Conservation (phyloP, 495 filamentous ascomycete species). For the Cercophora sp. region DNA sequence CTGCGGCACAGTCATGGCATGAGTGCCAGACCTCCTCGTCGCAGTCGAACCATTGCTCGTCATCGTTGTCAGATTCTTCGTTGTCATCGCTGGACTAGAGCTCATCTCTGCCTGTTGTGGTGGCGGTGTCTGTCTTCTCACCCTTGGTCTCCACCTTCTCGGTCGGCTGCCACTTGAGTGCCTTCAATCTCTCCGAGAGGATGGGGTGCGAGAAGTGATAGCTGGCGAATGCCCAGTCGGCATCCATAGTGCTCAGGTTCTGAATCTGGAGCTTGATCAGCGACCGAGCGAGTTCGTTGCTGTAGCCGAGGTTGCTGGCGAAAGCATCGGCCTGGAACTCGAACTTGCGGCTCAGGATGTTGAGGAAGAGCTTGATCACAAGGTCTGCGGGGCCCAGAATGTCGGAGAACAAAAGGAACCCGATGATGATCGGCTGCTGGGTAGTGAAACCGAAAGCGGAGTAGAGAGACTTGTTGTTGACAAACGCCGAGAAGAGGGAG, state of each 20-base stretch:
- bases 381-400: constrained; percentile 88
- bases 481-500: constrained; percentile 90
- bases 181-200: constrained; percentile 85
- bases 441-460: constrained; percentile 83
- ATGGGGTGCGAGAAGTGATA: constrained; percentile 99
- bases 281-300: constrained; percentile 74
- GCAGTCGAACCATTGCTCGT: no score
- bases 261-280: constrained; percentile 97
- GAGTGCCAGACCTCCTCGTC: no score
- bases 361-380: constrained; percentile 89
- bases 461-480: constrained; percentile 91
- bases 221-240: constrained; percentile 94
- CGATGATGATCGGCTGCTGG: constrained; percentile 87
- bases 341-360: constrained; percentile 86
- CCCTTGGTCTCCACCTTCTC: constrained; percentile 41
- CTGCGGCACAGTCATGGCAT: no score
- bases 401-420: constrained; percentile 94
- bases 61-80: no score
- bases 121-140: constrained; percentile 30
- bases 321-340: constrained; percentile 96
- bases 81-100: no score
- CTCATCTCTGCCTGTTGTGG: constrained; percentile 34
- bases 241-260: constrained; percentile 97
- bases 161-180: constrained; percentile 68
- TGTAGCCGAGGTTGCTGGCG: constrained; percentile 79